Conservation (phyloP, 2,329 filamentous ascomycete species). For the Alternaria viburni region DNA sequence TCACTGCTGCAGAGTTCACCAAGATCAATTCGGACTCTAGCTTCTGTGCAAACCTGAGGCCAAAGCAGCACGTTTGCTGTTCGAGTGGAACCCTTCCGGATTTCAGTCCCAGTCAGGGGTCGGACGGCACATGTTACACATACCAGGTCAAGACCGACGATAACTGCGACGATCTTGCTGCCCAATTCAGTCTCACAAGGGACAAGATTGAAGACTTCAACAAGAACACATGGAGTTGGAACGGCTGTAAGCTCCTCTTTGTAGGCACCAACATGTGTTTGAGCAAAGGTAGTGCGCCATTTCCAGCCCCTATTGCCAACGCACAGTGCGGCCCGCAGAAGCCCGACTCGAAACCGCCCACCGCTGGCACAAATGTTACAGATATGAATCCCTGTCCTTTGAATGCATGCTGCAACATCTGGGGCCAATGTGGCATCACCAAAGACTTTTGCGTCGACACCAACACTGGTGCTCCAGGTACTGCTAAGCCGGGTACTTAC, state of each 20-base stretch:
- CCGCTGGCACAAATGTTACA: conserved; percentile 35
- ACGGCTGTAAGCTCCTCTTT: conserved; percentile 16
- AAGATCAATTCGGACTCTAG: background rate
- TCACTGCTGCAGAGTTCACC: background rate
- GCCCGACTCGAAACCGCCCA: conserved; percentile 46
- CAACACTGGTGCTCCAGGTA: conserved; percentile 10
- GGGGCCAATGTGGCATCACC: conserved; percentile 24
- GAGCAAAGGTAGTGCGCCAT: conserved; percentile 10
- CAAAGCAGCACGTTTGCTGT: conserved; percentile 16
- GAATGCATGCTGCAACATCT: conserved; percentile 27
- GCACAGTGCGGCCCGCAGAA: conserved; percentile 56
- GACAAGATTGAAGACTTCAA: conserved; percentile 12
- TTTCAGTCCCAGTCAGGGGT: conserved; percentile 11
- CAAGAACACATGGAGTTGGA: conserved; percentile 23
- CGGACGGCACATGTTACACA: conserved; percentile 8
- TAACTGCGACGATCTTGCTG: conserved; percentile 13
- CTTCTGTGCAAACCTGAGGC: background rate
- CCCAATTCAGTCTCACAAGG: background rate
- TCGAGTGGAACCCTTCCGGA: conserved; percentile 12
- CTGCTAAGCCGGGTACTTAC: conserved; percentile 9
- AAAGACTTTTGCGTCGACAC: conserved; percentile 19
- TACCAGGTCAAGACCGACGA: conserved; percentile 11
- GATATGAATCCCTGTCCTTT: conserved; percentile 24
- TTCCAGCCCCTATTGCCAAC: conserved; percentile 35
- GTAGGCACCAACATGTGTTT: conserved; percentile 14